Evolutionary conservation across 495 filamentous ascomycete genomes (phyloP).

Genomic region (Podospora comata): DNA sequence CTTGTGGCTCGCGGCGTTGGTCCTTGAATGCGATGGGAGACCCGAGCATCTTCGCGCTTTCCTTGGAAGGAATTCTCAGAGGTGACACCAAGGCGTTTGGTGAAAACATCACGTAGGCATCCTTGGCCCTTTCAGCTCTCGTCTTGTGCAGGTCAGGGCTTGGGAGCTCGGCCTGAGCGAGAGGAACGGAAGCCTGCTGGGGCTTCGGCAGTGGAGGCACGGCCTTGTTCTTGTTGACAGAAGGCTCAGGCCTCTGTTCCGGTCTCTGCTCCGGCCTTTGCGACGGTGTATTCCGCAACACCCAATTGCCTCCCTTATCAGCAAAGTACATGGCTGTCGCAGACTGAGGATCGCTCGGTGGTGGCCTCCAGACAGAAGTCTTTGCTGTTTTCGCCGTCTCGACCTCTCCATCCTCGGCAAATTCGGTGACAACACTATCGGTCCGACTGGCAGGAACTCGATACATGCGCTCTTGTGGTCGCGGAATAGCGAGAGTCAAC

Average conservation of each 20-base stretch:
- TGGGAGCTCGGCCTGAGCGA: conserved; percentile 34
- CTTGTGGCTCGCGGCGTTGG: conserved; percentile 14
- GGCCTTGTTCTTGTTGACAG: conserved; percentile 14
- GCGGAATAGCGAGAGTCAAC: conserved; percentile 36
- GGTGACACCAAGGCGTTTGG: conserved; percentile 28
- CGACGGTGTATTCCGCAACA: conserved; percentile 31
- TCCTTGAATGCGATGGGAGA: conserved; percentile 32
- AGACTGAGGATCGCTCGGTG: conserved; percentile 37
- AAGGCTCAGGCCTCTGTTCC: not conserved
- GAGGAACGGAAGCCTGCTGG: conserved; percentile 16
- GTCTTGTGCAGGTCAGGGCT: conserved; percentile 39
- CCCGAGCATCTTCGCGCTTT: conserved; percentile 19
- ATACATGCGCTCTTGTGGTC: conserved; percentile 9
- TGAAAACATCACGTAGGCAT: conserved; percentile 26
- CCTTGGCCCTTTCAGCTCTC: conserved; percentile 38
- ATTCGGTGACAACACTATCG: conserved; percentile 45
- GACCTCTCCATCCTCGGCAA: conserved; percentile 46
- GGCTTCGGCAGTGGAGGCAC: conserved; percentile 20
- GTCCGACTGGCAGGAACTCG: conserved; percentile 24
- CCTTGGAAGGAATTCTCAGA: conserved; percentile 25
- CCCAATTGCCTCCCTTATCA: conserved; percentile 48
- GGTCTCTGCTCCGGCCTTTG: conserved; percentile 5
- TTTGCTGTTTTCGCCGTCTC: conserved; percentile 30
- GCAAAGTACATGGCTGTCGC: conserved; percentile 42
- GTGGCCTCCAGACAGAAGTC: conserved; percentile 39